Percentiles rank a stretch among this genome's conserved stretches.
phyloP scores from a whole-genome alignment of 192 early-diverging fungal species.

The Entophlyctis luteolus region DNA sequence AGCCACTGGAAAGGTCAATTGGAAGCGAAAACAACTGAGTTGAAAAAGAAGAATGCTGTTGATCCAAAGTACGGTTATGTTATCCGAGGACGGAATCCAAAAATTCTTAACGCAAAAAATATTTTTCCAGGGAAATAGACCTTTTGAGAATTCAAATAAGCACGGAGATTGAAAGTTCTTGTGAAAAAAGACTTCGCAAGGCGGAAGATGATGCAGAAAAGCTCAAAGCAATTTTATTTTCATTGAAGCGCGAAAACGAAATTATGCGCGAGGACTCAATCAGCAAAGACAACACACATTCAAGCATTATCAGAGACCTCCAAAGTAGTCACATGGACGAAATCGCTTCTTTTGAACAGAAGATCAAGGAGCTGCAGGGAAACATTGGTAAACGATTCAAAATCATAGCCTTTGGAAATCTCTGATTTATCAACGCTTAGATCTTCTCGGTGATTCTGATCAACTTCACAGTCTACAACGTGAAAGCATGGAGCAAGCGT shows the following conservation, averaged over 20 bases:
- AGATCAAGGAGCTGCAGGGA: conserved; percentile 17
- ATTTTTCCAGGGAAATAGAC: conserved; percentile 25
- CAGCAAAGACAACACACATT: conserved; percentile 10
- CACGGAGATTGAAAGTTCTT: conserved; percentile 6
- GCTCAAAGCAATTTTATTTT: not conserved
- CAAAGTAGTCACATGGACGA: conserved; percentile 17
- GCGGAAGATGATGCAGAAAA: conserved; percentile 17
- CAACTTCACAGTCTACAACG: conserved; percentile 25
- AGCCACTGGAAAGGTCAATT: conserved; percentile 22
- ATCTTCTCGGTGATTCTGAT: conserved; percentile 17
- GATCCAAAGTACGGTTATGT: conserved; percentile 19
- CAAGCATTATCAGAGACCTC: conserved; percentile 7
- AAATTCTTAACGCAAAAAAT: not conserved
- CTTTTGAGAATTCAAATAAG: not conserved
- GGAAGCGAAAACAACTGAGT: not conserved
- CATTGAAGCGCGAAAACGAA: conserved; percentile 19
- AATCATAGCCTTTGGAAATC: not conserved
- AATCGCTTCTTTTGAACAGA: conserved; percentile 18
- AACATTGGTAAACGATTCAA: conserved; percentile 12
- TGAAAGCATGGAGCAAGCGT: conserved; percentile 19
- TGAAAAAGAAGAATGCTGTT: conserved; percentile 6
- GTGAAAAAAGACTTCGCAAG: conserved; percentile 16
- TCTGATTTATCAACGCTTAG: not conserved
- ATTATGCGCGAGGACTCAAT: conserved; percentile 17
- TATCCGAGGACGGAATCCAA: not conserved